Conservation (phyloP, 768 basidiomycete species). For the Coprinopsis marcescibilis region DNA sequence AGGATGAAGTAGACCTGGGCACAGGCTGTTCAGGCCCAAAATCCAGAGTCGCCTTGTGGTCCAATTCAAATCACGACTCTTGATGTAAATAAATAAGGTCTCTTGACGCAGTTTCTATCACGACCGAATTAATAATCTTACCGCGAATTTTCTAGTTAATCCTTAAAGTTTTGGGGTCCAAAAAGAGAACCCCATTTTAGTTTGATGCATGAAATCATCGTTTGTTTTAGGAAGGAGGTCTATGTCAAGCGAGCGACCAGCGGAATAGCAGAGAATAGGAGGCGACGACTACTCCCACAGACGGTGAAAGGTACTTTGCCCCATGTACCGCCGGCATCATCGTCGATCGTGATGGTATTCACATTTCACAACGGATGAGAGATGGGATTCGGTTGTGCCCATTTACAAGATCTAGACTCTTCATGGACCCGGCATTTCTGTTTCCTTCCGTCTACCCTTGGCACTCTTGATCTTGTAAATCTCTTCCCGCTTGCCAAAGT, state of each 20-base stretch:
- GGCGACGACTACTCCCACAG: too few relatives aligned
- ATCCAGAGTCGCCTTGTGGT: too few relatives aligned
- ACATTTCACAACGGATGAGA: too few relatives aligned
- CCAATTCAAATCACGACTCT: too few relatives aligned
- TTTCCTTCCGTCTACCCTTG: slow-evolving; percentile 16
- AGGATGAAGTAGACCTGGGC: background rate
- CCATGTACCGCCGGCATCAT: slow-evolving; percentile 2
- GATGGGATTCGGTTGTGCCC: background rate
- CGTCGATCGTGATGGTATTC: slow-evolving; percentile 1
- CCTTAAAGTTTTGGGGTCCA: background rate
- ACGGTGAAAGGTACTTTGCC: too few relatives aligned
- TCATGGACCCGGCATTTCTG: slow-evolving; percentile 3
- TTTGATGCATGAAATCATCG: background rate
- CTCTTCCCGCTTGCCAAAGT: slow-evolving; percentile 86
- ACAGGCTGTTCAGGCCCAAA: background rate
- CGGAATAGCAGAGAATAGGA: too few relatives aligned
- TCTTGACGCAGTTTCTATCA: background rate
- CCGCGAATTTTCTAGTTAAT: background rate
- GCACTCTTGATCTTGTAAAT: slow-evolving; percentile 64
- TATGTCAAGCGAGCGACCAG: background rate
- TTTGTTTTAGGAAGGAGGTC: background rate
- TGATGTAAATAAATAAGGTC: background rate
- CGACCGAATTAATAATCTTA: background rate
- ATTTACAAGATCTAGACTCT: background rate
- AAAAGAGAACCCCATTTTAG: background rate